Evolutionary conservation across 176 grass and related monocot species (phyloP).

Genomic region (Oryza australiensis): DNA sequence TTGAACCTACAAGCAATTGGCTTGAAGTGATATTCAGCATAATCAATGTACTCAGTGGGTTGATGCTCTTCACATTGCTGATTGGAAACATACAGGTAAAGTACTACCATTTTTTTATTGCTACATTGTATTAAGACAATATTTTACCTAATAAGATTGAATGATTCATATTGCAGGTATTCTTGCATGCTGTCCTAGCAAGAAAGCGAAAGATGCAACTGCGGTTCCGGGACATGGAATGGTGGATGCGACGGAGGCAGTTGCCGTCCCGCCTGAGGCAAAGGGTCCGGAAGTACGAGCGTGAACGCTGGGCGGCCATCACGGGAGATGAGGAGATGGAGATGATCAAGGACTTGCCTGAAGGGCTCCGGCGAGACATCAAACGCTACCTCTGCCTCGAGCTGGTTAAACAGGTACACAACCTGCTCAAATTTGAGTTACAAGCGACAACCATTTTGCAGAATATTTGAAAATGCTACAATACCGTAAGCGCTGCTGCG

Average conservation of each 20-base stretch:
- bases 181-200: conserved; percentile 87
- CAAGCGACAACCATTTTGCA: not conserved
- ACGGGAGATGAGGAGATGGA: conserved; percentile 97
- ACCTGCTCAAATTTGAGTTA: not conserved
- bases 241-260: conserved; percentile 98
- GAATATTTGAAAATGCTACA: not conserved
- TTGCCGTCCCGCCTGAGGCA: conserved; percentile 79
- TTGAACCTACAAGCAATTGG: conserved; percentile 85
- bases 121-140: not conserved
- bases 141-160: not conserved
- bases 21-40: conserved; percentile 95
- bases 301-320: conserved; percentile 73
- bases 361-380: conserved; percentile 85
- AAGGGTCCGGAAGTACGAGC: conserved; percentile 78
- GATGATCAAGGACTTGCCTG: conserved; percentile 84
- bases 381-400: conserved; percentile 90
- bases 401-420: conserved; percentile 72
- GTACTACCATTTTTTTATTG: not conserved
- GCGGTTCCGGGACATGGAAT: conserved; percentile 88
- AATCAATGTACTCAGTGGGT: conserved; percentile 70
- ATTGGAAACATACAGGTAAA: conserved; percentile 97
- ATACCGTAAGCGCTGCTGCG: too few species aligned
- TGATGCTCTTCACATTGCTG: conserved; percentile 99
- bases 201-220: conserved; percentile 94
- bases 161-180: conserved; percentile 52